Conservation (phyloP, 169 alveolate species). For the Cryptosporidium canis region DNA sequence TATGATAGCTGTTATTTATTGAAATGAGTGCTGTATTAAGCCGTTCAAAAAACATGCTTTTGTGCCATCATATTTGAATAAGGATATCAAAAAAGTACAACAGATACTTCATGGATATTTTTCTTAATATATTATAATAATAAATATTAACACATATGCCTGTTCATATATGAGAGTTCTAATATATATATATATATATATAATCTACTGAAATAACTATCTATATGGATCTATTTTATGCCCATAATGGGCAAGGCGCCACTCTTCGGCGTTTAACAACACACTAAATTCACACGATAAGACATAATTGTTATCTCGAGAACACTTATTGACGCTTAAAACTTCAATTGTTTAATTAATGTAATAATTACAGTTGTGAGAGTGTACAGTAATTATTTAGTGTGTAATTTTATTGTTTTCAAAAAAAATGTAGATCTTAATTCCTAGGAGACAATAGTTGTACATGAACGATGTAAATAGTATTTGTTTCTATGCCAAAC, state of each 20-base stretch:
- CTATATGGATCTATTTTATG: too few species aligned
- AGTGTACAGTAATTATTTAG: background rate
- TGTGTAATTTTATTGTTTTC: background rate
- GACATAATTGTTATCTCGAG: background rate
- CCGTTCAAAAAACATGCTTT: background rate
- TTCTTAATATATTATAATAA: too few species aligned
- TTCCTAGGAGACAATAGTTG: too few species aligned
- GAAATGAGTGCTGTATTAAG: background rate
- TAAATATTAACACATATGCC: too few species aligned
- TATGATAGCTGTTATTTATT: background rate
- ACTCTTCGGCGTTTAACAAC: background rate
- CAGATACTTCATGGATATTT: too few species aligned
- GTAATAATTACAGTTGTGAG: background rate
- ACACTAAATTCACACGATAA: too few species aligned
- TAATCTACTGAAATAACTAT: too few species aligned
- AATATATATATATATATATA: too few species aligned
- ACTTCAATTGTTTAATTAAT: background rate
- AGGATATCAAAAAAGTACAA: too few species aligned
- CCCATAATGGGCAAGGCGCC: background rate
- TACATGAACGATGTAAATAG: background rate
- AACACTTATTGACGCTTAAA: background rate
- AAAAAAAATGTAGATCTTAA: too few species aligned
- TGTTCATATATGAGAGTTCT: too few species aligned
- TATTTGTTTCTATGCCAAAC: background rate
- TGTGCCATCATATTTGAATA: too few species aligned